phyloP scores from a whole-genome alignment of 768 basidiomycete genomes.

The Phanerodontia chrysosporium region DNA sequence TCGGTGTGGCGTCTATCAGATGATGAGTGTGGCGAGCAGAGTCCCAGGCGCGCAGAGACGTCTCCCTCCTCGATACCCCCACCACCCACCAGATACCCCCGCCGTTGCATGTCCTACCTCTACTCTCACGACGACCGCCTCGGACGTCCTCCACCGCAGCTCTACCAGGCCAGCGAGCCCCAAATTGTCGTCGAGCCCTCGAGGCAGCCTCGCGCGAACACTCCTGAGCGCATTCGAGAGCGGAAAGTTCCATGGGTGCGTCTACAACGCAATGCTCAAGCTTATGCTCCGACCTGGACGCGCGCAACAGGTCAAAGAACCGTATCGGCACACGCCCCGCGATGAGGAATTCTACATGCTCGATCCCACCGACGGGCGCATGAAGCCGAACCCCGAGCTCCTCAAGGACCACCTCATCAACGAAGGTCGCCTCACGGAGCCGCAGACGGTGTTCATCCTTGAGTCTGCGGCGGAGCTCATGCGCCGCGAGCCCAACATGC shows the following conservation, averaged over 20 bases:
- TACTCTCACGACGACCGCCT: not conserved
- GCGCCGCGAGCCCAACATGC: slow-evolving; percentile 75
- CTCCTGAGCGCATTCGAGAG: slow-evolving; percentile 10
- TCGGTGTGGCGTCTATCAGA: not conserved
- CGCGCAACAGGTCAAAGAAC: slow-evolving; percentile 18
- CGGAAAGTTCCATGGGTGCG: slow-evolving; percentile 11
- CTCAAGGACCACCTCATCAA: slow-evolving; percentile 87
- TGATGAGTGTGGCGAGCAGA: not conserved
- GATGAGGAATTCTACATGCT: slow-evolving; percentile 25
- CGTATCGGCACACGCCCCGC: slow-evolving; percentile 15
- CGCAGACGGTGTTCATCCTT: slow-evolving; percentile 82
- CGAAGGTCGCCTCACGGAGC: slow-evolving; percentile 80
- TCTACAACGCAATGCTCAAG: not conserved
- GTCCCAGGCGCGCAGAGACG: not conserved
- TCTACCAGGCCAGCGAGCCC: slow-evolving; percentile 5
- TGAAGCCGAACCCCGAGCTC: slow-evolving; percentile 71
- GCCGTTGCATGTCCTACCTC: not conserved
- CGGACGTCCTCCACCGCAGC: slow-evolving; percentile 10
- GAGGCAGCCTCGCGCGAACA: slow-evolving; percentile 5
- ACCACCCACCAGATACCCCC: not conserved
- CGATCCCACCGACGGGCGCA: slow-evolving; percentile 45
- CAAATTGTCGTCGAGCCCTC: not conserved
- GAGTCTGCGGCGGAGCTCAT: slow-evolving; percentile 63
- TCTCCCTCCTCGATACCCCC: not conserved
- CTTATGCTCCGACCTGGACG: not conserved